Evolutionary conservation across 345 rosid species (phyloP).

Genomic region (Gossypium stocksii): DNA sequence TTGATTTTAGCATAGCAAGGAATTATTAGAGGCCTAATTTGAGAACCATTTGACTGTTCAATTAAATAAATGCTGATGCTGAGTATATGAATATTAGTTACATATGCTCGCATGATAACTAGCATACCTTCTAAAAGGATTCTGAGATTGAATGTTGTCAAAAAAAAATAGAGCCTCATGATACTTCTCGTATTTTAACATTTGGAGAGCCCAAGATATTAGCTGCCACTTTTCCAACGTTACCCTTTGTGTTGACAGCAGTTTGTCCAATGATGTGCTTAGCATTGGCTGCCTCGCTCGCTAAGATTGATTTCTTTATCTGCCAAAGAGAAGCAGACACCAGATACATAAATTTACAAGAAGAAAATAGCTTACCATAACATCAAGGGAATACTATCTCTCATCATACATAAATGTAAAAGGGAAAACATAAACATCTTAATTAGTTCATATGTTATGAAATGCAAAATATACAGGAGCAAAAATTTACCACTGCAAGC

Average conservation of each 20-base stretch:
- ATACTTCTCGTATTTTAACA: conserved; percentile 34
- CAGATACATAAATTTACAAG: not conserved
- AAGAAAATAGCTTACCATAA: conserved; percentile 1
- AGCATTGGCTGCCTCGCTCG: conserved; percentile 49
- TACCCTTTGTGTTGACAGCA: conserved; percentile 51
- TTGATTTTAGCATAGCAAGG: not conserved
- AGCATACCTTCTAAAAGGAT: conserved; percentile 18
- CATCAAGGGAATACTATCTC: not conserved
- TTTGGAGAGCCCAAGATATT: conserved; percentile 53
- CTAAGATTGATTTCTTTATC: conserved; percentile 67
- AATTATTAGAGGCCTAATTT: not conserved
- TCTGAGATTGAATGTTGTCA: conserved; percentile 2
- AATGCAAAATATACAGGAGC: not conserved
- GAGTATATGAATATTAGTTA: not conserved
- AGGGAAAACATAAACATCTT: not conserved
- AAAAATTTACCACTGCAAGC: conserved; percentile 62
- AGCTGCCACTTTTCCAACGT: conserved; percentile 50
- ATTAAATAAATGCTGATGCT: not conserved
- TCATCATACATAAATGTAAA: not conserved
- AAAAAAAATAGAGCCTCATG: conserved; percentile 15
- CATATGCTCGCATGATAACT: not conserved
- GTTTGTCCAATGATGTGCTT: conserved; percentile 48
- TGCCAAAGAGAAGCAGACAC: conserved; percentile 24
- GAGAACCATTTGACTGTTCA: not conserved
- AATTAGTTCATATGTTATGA: not conserved